Evolutionary conservation across 1,284 basidiomycete genomes (phyloP).

Genomic region (Stygiomarasmius scandens): DNA sequence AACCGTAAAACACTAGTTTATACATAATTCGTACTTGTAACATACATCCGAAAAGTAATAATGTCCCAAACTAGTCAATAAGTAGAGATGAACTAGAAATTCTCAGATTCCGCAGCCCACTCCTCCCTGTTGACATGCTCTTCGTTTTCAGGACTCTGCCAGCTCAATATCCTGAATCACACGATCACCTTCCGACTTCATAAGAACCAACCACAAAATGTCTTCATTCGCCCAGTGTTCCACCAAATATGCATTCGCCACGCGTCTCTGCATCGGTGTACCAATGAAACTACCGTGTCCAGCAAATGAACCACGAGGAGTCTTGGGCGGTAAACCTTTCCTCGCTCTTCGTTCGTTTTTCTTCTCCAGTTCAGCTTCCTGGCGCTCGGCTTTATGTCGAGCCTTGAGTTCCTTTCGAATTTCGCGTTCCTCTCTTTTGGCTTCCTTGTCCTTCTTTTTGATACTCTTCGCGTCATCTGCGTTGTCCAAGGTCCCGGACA

Average conservation of each 20-base stretch:
- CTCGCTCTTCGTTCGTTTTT: not conserved
- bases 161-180: conserved; percentile 20
- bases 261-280: conserved; percentile 13
- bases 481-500: too few relatives aligned
- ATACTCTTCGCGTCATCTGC: not conserved
- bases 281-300: too few relatives aligned
- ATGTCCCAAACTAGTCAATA: too few relatives aligned
- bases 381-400: not conserved
- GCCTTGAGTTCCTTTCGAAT: conserved; percentile 1
- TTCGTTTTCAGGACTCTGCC: conserved; percentile 14
- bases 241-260: conserved; percentile 21
- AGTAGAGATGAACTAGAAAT: too few relatives aligned
- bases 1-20: too few relatives aligned
- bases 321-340: conserved; percentile 5
- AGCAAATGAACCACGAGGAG: not conserved
- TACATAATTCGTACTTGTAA: too few relatives aligned
- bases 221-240: conserved; percentile 22
- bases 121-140: too few relatives aligned
- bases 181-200: conserved; percentile 22
- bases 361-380: not conserved
- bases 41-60: too few relatives aligned
- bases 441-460: not conserved
- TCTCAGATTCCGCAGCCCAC: too few relatives aligned
- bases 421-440: not conserved
- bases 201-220: conserved; percentile 25